phyloP scores from a whole-genome alignment of 441 rosid genomes.

The Adansonia madagascariensis region DNA sequence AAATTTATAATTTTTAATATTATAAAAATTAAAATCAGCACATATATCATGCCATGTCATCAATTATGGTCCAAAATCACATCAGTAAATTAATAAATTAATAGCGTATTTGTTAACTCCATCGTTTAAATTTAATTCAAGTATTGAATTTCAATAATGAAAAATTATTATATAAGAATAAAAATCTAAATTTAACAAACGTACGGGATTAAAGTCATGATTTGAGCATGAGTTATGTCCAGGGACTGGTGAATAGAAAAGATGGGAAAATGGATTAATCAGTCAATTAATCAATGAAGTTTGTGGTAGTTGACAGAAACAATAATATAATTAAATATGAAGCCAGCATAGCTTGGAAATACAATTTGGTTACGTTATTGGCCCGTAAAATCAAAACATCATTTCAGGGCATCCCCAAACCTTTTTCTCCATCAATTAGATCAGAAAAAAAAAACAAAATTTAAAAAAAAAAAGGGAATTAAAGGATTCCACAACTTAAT shows the following conservation, averaged over 20 bases:
- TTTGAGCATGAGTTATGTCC: background rate
- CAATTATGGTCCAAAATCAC: too few relatives aligned
- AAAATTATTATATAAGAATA: too few relatives aligned
- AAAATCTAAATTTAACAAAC: too few relatives aligned
- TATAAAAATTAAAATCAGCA: too few relatives aligned
- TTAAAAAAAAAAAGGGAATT: background rate
- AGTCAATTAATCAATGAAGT: constrained; percentile 20
- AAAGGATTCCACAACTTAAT: constrained; percentile 39
- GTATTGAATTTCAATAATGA: too few relatives aligned
- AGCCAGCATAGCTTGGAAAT: constrained; percentile 30
- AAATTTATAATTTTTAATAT: too few relatives aligned
- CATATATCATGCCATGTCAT: too few relatives aligned
- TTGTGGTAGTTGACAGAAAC: constrained; percentile 21
- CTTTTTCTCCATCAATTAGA: constrained; percentile 46
- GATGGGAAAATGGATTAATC: background rate
- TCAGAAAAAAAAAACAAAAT: constrained; percentile 24
- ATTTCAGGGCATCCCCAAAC: constrained; percentile 37
- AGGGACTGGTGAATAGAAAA: background rate
- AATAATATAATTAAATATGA: constrained; percentile 27
- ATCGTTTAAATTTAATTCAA: too few relatives aligned
- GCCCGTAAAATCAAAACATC: constrained; percentile 35
- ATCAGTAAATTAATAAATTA: too few relatives aligned
- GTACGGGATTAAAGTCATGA: too few relatives aligned
- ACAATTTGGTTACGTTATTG: constrained; percentile 39
- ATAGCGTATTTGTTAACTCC: too few relatives aligned